Conservation (phyloP, 2,329 filamentous ascomycete species). For the Neophaeococcomyces mojaviensis region DNA sequence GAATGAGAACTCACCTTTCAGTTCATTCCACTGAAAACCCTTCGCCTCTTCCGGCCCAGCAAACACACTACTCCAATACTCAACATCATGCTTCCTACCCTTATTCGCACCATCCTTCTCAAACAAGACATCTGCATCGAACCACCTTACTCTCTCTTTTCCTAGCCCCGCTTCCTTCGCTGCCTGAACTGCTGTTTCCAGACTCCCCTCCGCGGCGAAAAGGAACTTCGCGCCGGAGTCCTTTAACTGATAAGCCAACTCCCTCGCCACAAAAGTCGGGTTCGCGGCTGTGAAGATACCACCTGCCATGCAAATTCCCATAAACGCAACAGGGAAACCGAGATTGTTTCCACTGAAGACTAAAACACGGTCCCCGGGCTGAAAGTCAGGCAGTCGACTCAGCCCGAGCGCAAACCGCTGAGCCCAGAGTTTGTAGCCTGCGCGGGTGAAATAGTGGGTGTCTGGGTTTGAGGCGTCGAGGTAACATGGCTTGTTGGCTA, state of each 20-base stretch:
- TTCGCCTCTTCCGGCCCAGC: conserved; percentile 17
- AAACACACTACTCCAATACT: conserved; percentile 19
- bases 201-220: conserved; percentile 38
- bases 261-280: conserved; percentile 57
- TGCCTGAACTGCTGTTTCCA: conserved; percentile 21
- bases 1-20: conserved; percentile 25
- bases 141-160: conserved; percentile 19
- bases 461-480: conserved; percentile 58
- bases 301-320: conserved; percentile 65
- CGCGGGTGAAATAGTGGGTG: conserved; percentile 53
- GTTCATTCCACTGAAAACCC: conserved; percentile 20
- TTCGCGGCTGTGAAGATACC: conserved; percentile 68
- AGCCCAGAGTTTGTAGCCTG: conserved; percentile 55
- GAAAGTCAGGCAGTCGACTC: conserved; percentile 48
- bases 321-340: conserved; percentile 59
- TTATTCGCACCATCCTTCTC: conserved; percentile 4
- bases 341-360: conserved; percentile 65
- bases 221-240: conserved; percentile 61
- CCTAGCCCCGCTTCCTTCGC: conserved; percentile 16
- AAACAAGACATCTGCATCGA: conserved; percentile 16
- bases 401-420: conserved; percentile 62
- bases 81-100: conserved; percentile 10
- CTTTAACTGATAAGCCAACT: conserved; percentile 63
- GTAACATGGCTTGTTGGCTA: conserved; percentile 36
- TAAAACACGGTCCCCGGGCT: conserved; percentile 59